Base-by-base conservation (phyloP, 2,329 filamentous ascomycete species). In the Fusarium algeriense region DNA sequence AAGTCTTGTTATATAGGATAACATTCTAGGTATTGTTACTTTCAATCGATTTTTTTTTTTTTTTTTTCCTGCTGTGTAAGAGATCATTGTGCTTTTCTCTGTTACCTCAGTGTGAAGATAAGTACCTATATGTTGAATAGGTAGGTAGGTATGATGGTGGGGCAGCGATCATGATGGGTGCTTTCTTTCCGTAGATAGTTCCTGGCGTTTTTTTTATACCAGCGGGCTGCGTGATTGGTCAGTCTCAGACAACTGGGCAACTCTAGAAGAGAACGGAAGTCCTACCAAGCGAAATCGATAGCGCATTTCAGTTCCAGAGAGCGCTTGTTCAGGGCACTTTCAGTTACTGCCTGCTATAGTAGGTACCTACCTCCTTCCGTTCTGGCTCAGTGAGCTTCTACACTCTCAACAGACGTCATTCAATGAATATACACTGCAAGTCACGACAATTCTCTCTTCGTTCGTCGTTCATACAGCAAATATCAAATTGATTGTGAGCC, bases 331-430 rank as follows among this genome's bases (percentile, higher is more conserved):
- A 30, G 30, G 7, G 30, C 30, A 30, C 30, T 30, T 30, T 30
- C 30, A 30, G 30, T 30, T 30, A 30, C 30, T 30, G 7, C 30
- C 30, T 30, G 28, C 28, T 23, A 23, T 23, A 23, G 20, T 23
- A 23, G 23, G 23, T 23, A 23, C 48, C 48, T 20, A 26, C 26
- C 35, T 26, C 17, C 13, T 37, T 26, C 15, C 37, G 17, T 45
- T 61, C 49, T 64, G 40, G 44, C 63, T 45, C 34, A 17, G 19
- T 30, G 34, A 23, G 30, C 34, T 44, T 23, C 28, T 32, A 26
- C 17, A 48, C 45, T 40, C 49, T n/a, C 17, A 58, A 23, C n/a
- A 54, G 60, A 69, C 67, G 50, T 60, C 70, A 69, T 67, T 50
- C 15, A 20, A 23, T 10, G 35, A 23, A 62, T 30, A 40, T 14